Base-by-base conservation (phyloP, 805 yeast genomes). In the Hanseniaspora pseudoguilliermondii region DNA sequence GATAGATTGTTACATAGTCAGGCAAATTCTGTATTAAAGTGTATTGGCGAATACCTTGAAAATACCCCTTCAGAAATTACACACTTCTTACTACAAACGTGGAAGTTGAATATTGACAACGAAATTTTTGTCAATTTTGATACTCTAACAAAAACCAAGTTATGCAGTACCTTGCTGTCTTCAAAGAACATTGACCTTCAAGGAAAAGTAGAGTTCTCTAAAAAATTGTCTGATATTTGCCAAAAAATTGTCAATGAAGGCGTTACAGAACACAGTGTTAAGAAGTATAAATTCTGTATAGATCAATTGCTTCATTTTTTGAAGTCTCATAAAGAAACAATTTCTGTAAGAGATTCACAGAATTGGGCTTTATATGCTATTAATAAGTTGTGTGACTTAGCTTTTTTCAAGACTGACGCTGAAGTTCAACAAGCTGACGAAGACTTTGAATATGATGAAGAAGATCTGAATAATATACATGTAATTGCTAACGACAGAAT, bases 111-210 rank as follows among this genome's bases (percentile, higher is more conserved):
- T 15, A 67, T 71, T 18, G 73, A 74, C 29, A 21, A 38, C 27
- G 55, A 42, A 42, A 86, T 86, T 5, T 75, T 79, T 41, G 73
- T 85, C 63, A 81, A 81, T 58, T 89, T 90, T 67, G 97, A 90
- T 67, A 74, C 76, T 58, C 65, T 85, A 32, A 83, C 95, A 1
- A 88, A 84, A 63, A 71, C 90, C 1, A 87, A 83, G 64, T 78
- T 87, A 0, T 70, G 79, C 13, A 81, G 79, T 43, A 66, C 65
- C 15, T 63, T 81, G 10, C 60, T 81, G 9, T 3, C 60, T 54
- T 35, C 42, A 55, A 40, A 57, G 58, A 1, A 47, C 61, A 41
- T 54, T 59, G n/a, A 29, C 16, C n/a, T 21, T 3, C 48, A 60
- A 6, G 38, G 47, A 9, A 54, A 55, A 10, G 29, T 62, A 2